phyloP scores from a whole-genome alignment of 495 filamentous ascomycete species.

The Hypoxylon perforatum region DNA sequence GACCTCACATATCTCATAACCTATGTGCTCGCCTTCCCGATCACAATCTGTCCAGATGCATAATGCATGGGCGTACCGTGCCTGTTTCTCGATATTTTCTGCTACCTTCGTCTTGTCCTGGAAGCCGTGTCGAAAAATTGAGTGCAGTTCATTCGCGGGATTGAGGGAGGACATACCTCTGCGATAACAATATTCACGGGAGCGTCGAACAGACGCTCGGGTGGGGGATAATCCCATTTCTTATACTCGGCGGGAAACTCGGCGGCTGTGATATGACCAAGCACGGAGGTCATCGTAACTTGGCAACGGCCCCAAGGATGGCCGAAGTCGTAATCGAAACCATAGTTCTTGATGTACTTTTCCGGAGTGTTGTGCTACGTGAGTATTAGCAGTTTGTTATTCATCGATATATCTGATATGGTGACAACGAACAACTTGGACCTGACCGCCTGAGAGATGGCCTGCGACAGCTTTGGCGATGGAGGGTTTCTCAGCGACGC shows the following conservation, averaged over 20 bases:
- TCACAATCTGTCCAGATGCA: constrained; percentile 99
- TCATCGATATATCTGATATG: neutral
- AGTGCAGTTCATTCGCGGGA: constrained; percentile 1
- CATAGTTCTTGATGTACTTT: constrained; percentile 91
- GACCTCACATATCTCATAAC: constrained; percentile 86
- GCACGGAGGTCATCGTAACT: constrained; percentile 92
- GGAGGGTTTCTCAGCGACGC: constrained; percentile 96
- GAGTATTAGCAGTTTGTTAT: constrained; percentile 16
- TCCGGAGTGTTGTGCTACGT: constrained; percentile 67
- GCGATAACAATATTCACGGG: constrained; percentile 74
- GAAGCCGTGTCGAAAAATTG: constrained; percentile 22
- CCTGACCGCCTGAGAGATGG: constrained; percentile 81
- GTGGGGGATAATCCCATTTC: constrained; percentile 83
- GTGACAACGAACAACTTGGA: constrained; percentile 71
- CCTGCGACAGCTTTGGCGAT: constrained; percentile 93
- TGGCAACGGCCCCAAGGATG: constrained; percentile 80
- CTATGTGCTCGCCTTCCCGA: constrained; percentile 96
- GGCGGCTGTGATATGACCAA: constrained; percentile 80
- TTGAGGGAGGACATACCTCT: constrained; percentile 59
- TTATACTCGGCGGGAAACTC: constrained; percentile 78
- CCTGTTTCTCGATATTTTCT: constrained; percentile 83
- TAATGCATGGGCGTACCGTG: constrained; percentile 72
- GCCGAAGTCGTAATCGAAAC: constrained; percentile 88
- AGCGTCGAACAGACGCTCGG: constrained; percentile 83
- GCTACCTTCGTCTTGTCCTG: constrained; percentile 85